Evolutionary conservation across 1,139 yeast species (phyloP), one percentile per base, ranked within the genome.

Genomic region (Saccharomyces hybrid): DNA sequence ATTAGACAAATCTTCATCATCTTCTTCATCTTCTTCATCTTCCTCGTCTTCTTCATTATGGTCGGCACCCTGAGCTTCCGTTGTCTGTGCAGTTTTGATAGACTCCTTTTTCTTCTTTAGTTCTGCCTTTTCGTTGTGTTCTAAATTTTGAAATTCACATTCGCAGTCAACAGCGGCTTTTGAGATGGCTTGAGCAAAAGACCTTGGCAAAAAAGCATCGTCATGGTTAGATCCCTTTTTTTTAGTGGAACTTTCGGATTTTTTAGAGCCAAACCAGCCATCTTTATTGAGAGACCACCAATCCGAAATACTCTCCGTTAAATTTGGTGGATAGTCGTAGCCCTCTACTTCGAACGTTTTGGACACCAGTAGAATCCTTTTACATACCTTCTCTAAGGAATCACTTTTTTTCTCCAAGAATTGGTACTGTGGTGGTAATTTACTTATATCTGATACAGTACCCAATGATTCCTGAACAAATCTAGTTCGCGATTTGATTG

Each of bases 241-340:
- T 34, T 49, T 51, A 16, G 50, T 50, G 23, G 47, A n/a, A 28
- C 52, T 52, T 31, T 31, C 28, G 6, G 28, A 25, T 25, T 32
- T 53, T 8, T 55, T 47, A 11, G 56, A 50, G 14, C 58, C 59
- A 49, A 62, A 59, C 56, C 59, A 53, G 19, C 61, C 62, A 57
- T 49, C 50, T 8, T 42, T 52, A 25, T 52, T 51, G 23, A 80
- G 25, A 16, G 44, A 79, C 60, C 88, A 80, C 64, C 84, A 82
- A 61, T 84, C 86, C 52, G 82, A 72, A 31, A 80, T 67, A 41
- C 82, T 64, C 75, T 86, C 79, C 62, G 80, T 68, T 68, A 83
- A 75, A 52, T 85, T 86, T 44, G 89, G 89, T 31, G 90, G 90
- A 62, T 83, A 84, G 67, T 85, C 91, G 68, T 85, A 85, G 51